Conservation (phyloP, 1,139 yeast genomes). For the Debaryomycetaceae sp. region DNA sequence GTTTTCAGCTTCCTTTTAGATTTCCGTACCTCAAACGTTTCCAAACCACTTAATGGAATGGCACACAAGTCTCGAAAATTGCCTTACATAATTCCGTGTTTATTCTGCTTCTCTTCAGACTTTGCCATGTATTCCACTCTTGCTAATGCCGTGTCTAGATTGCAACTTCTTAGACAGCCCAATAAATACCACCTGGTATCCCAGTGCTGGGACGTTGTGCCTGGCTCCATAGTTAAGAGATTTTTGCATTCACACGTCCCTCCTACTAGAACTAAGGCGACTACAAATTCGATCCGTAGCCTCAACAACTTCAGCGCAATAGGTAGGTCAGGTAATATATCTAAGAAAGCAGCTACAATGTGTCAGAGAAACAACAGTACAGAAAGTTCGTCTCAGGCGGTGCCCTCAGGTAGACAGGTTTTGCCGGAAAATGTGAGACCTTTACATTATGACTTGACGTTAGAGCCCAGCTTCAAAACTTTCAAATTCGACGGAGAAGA, state of each 20-base stretch:
- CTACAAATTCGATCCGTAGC: not conserved
- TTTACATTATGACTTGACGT: slow-evolving; percentile 60
- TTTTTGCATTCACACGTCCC: slow-evolving; percentile 5
- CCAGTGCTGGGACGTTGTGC: too few species aligned
- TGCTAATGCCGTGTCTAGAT: too few species aligned
- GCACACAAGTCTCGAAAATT: too few species aligned
- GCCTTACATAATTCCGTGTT: too few species aligned
- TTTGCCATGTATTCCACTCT: too few species aligned
- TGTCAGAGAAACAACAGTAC: slow-evolving; percentile 6
- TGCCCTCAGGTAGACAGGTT: slow-evolving; percentile 51
- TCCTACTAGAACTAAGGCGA: not conserved
- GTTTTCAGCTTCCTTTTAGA: too few species aligned
- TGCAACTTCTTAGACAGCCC: too few species aligned
- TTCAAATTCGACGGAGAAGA: slow-evolving; percentile 71
- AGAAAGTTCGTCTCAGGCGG: slow-evolving; percentile 12
- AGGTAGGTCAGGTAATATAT: not conserved
- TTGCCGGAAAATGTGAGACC: slow-evolving; percentile 75
- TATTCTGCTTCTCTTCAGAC: too few species aligned
- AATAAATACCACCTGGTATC: too few species aligned
- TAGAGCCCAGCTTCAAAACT: slow-evolving; percentile 71
- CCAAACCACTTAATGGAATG: too few species aligned
- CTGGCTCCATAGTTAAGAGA: too few species aligned
- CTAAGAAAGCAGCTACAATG: not conserved
- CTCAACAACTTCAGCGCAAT: not conserved
- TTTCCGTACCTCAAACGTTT: too few species aligned